Base-by-base conservation (phyloP, 257 asterid genomes). In the Lantana camara region DNA sequence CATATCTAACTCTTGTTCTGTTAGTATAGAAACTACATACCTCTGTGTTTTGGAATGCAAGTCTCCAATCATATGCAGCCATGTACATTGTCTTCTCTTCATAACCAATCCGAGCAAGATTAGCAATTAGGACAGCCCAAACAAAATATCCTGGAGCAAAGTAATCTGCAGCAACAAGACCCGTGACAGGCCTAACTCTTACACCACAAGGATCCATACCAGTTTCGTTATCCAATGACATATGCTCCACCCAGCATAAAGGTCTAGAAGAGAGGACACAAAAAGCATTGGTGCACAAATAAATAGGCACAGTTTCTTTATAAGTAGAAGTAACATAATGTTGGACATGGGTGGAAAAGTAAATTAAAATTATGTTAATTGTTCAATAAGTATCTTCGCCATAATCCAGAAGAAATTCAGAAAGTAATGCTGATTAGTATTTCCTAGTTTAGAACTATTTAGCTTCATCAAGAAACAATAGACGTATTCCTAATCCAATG, bases 1-100 rank as follows among this genome's bases (percentile, higher is more conserved):
- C 5, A 27, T 27, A 27, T 5, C 5, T 5, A 27, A 27, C 5
- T 27, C 32, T 27, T 27, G 32, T 27, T 27, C 5, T 27, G 32
- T 5, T 27, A n/a, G n/a, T n/a, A 27, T 27, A 27, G 5, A 2
- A 44, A 16, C n/a, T 4, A 38, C 63, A 19, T 71, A 85, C 98
- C 95, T 92, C 98, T 3, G 97, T 92, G 80, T 92, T 92, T 67
- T 92, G 98, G 75, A 92, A 92, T 51, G 98, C 83, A 48, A 92
- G 89, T 70, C 98, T 85, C 98, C 98, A 92, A 77, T 92, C 98
- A 67, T 92, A 92, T 41, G 97, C 82, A 73, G 98, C 98, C 98
- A 92, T 92, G 72, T 87, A 87, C 98, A 92, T 92, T 4, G 86
- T 79, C 73, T 92, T 92, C 80, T 92, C 98, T 76, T 92, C 98